Base-by-base conservation (phyloP, 768 basidiomycete genomes). In the Tubosaeta brunneosetosa region DNA sequence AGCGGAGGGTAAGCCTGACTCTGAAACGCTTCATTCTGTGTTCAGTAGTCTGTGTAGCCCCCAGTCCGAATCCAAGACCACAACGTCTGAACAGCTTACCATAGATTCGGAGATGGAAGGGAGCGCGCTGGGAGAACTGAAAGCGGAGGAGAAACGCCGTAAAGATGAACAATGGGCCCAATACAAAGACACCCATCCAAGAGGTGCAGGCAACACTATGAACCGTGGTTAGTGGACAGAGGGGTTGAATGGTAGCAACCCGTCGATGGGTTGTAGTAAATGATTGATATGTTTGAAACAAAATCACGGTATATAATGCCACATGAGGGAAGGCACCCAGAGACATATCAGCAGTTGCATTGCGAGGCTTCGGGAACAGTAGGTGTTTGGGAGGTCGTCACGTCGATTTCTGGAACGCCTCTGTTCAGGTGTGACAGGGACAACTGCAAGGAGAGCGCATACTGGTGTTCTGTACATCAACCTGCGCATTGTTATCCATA, bases 151-250 rank as follows among this genome's bases (percentile, higher is more conserved):
- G 64, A 86, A 88, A 70, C 73, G 94, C 42, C 76, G 78, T 61
- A 89, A 93, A 66, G 90, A 94, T 59, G 92, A 97, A 66, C 84
- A 85, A 33, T 97, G 94, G 94, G 93, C 94, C 29, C 76, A 74
- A 52, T 98, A 82, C 62, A 92, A 86, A 14, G 97, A 97, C 47
- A 77, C 74, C 25, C 85, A 99, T 69, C 85, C 86, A 12, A 85
- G 77, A 62, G 97, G 97, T 1, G 88, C 88, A n/a, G 97, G 97
- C 4, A 99, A 99, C 66, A 95, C 86, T 11, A 93, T 95, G 88
- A 97, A 97, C 68, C 81, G 91, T 56, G 94, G 94, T 54, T 64
- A 63, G 45, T 48, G 36, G 47, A 52, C 44, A 29, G n/a, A 48
- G 44, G 16, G 31, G 45, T 45, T 33, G 56, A 55, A 46, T 49